Evolutionary conservation across 306 rosid species (phyloP).

Genomic region (Gastrolobium villosum): DNA sequence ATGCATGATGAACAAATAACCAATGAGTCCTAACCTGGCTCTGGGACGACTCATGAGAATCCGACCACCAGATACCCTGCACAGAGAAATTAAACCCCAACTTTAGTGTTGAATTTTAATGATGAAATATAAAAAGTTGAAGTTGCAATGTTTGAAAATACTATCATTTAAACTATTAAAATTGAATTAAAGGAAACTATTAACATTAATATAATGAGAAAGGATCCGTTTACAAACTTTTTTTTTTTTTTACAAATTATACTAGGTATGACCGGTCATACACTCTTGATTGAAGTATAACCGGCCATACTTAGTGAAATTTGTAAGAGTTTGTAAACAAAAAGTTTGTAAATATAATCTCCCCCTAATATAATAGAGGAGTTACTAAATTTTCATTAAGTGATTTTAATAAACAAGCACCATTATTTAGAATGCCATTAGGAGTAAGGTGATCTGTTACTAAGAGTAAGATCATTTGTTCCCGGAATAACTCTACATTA

Average conservation of each 20-base stretch:
- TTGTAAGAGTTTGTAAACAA: too few species aligned
- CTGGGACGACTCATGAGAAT: conserved; percentile 90
- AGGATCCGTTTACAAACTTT: too few species aligned
- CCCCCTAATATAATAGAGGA: too few species aligned
- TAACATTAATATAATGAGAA: conserved; percentile 9
- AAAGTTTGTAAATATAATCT: too few species aligned
- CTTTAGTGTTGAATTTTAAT: not conserved
- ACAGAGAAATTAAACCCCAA: conserved; percentile 40
- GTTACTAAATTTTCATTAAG: not conserved
- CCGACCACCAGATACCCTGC: conserved; percentile 96
- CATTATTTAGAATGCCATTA: not conserved
- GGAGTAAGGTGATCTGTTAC: not conserved
- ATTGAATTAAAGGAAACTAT: conserved; percentile 5
- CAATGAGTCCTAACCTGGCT: conserved; percentile 87
- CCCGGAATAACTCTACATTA: conserved; percentile 3
- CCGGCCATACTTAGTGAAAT: too few species aligned
- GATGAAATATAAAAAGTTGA: conserved; percentile 1
- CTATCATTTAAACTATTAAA: conserved; percentile 12
- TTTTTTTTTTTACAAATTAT: too few species aligned
- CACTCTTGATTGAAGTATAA: too few species aligned
- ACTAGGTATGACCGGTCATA: too few species aligned
- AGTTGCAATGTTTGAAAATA: not conserved
- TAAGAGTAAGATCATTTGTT: not conserved
- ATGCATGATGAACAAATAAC: conserved; percentile 82
- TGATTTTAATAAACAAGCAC: not conserved